Conservation (phyloP, 2,329 filamentous ascomycete genomes). For the Coniochaeta sp. region DNA sequence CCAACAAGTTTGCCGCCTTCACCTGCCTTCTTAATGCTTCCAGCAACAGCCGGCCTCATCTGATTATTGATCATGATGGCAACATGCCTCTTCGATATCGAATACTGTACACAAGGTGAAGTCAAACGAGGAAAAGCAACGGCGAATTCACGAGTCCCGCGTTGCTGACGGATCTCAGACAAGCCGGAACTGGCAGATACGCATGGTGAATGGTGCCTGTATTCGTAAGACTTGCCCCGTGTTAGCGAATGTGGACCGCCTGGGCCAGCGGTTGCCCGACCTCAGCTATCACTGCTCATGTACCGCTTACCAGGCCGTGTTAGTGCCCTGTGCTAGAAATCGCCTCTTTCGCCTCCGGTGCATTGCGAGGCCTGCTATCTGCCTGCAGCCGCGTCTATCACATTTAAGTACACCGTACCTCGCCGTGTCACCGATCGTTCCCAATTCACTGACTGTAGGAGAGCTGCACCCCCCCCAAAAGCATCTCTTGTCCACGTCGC, state of each 20-base stretch:
- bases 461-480: constrained; percentile 4
- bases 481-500: constrained; percentile 6
- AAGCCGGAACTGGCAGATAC: background rate
- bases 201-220: background rate
- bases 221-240: constrained; percentile 7
- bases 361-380: constrained; percentile 12
- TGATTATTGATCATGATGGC: background rate
- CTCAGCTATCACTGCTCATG: constrained; percentile 7
- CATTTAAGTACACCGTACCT: constrained; percentile 14
- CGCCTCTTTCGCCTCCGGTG: constrained; percentile 9
- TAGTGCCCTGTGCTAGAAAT: constrained; percentile 6
- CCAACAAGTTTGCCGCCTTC: background rate
- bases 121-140: background rate
- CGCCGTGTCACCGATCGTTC: background rate
- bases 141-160: background rate
- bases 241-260: constrained; percentile 9
- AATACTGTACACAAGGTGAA: background rate
- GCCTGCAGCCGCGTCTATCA: constrained; percentile 12
- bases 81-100: background rate
- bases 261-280: background rate
- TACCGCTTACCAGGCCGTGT: constrained; percentile 15
- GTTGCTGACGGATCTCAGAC: background rate
- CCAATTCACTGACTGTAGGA: background rate
- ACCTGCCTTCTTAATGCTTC: background rate
- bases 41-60: background rate